phyloP scores from a whole-genome alignment of 352 stramenopile genomes.

The Phytophthora brassicae region DNA sequence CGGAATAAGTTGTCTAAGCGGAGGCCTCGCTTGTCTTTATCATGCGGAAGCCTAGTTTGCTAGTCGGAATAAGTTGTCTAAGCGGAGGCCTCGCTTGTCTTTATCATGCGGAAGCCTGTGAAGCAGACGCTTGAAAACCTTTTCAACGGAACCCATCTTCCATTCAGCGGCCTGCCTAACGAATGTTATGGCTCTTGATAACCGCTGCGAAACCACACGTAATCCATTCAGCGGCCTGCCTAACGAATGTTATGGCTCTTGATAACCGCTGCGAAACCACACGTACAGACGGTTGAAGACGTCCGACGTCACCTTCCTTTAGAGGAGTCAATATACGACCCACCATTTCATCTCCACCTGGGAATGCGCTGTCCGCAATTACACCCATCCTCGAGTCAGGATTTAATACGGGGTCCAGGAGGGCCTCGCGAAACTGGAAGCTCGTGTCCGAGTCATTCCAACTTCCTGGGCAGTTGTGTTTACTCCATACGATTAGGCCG shows the following conservation, averaged over 20 bases:
- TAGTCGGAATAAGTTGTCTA: conserved; percentile 4
- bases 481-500: conserved; percentile 17
- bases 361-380: conserved; percentile 8
- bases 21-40: neutral
- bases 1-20: conserved; percentile 6
- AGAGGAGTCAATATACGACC: neutral
- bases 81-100: neutral
- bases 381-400: conserved; percentile 1
- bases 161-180: neutral
- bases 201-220: too few species aligned
- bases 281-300: neutral
- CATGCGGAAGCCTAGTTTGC: neutral
- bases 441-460: conserved; percentile 5
- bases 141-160: neutral
- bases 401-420: neutral
- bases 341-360: neutral
- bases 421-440: neutral
- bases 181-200: neutral
- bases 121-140: neutral
- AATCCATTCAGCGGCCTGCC: neutral
- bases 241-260: neutral
- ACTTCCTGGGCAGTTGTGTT: conserved; percentile 16
- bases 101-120: neutral
- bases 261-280: neutral
- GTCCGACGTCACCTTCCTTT: neutral